Percentiles rank a stretch among this genome's conserved stretches.
Evolutionary conservation across 129 eudicot genomes (phyloP).

Genomic region (Tagetes patula): DNA sequence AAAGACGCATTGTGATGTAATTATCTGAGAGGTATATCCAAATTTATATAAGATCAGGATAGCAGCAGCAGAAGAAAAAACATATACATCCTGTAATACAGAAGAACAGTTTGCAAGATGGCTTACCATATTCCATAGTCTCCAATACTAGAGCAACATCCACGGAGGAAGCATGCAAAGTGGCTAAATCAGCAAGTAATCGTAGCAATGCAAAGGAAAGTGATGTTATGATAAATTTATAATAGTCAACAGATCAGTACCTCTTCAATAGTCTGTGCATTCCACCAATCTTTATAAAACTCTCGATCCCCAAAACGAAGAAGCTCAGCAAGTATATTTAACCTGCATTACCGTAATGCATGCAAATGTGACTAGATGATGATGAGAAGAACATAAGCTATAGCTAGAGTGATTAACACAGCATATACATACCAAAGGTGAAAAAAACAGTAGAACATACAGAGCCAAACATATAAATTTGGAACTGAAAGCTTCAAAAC

Average conservation of each 20-base stretch:
- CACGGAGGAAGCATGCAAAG: slow-evolving; percentile 13
- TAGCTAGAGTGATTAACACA: neutral
- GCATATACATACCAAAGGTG: slow-evolving; percentile 75
- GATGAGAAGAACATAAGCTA: neutral
- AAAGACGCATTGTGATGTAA: neutral
- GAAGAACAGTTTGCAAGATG: neutral
- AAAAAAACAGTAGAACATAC: slow-evolving; percentile 92
- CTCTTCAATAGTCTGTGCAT: slow-evolving; percentile 93
- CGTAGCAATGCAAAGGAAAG: slow-evolving; percentile 27
- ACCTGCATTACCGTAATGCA: slow-evolving; percentile 47
- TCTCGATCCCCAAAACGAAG: slow-evolving; percentile 97
- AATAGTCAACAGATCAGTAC: slow-evolving; percentile 34
- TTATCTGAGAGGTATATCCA: neutral
- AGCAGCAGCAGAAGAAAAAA: neutral
- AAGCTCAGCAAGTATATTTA: slow-evolving; percentile 97
- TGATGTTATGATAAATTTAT: neutral
- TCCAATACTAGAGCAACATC: slow-evolving; percentile 81
- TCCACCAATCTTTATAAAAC: slow-evolving; percentile 99
- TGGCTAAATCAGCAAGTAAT: slow-evolving; percentile 13
- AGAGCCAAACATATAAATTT: slow-evolving; percentile 94
- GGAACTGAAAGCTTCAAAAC: slow-evolving; percentile 98
- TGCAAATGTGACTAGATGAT: slow-evolving; percentile 1
- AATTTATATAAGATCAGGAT: neutral
- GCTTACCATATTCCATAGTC: slow-evolving; percentile 98
- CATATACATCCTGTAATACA: neutral